Evolutionary conservation across 495 filamentous ascomycete species (phyloP).

Genomic region (Cenococcum geophilum): DNA sequence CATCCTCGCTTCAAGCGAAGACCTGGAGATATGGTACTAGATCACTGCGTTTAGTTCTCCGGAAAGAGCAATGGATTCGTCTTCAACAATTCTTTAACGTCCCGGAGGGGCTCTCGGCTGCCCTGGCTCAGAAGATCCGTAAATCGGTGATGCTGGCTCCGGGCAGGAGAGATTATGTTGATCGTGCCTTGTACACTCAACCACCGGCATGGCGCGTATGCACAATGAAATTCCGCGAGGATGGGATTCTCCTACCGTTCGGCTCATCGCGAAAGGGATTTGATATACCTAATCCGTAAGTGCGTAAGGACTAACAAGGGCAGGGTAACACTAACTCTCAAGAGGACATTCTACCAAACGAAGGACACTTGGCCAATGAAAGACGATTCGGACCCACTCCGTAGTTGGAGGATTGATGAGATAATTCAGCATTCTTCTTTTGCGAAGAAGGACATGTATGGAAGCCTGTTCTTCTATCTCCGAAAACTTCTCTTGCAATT

Average conservation of each 20-base stretch:
- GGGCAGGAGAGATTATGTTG: conserved; percentile 21
- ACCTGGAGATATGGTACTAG: conserved; percentile 19
- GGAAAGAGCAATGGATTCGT: conserved; percentile 25
- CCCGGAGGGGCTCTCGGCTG: conserved; percentile 12
- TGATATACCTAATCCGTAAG: conserved; percentile 34
- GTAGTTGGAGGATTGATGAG: conserved; percentile 29
- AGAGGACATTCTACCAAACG: conserved; percentile 27
- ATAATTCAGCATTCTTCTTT: conserved; percentile 5
- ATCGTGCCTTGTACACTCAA: conserved; percentile 13
- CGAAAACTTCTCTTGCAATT: conserved; percentile 23
- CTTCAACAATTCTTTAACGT: conserved; percentile 21
- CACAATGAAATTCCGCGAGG: conserved; percentile 20
- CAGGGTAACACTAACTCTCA: background rate
- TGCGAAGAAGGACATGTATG: conserved; percentile 34
- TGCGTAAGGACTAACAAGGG: background rate
- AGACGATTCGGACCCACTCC: conserved; percentile 31
- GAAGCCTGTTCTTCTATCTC: conserved; percentile 30
- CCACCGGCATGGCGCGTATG: conserved; percentile 22
- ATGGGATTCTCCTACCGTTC: conserved; percentile 35
- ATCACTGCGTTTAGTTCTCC: conserved; percentile 17
- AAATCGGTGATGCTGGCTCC: conserved; percentile 11
- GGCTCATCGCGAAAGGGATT: conserved; percentile 21
- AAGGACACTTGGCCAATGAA: conserved; percentile 26
- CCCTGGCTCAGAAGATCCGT: conserved; percentile 17
- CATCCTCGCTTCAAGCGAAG: conserved; percentile 17